A percentile compares a stretch with the other conserved stretches of the same genome.
Conservation (phyloP, 352 stramenopile genomes). For the Phytopythium sindhum region DNA sequence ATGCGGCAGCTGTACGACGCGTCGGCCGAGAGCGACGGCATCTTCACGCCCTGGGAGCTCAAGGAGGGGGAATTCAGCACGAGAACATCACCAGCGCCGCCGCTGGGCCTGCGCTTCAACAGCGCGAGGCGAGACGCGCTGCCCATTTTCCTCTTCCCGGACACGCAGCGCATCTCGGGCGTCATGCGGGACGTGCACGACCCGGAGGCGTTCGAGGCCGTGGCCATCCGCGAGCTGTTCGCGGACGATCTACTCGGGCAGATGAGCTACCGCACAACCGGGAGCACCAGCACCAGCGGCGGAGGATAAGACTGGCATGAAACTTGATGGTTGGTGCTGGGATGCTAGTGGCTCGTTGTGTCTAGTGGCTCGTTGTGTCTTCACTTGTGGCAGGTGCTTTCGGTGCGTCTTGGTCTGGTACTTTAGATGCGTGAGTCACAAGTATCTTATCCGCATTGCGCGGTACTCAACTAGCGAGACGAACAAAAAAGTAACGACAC, state of each 20-base stretch:
- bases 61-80: conserved; percentile 15
- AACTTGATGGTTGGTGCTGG: too few relatives aligned
- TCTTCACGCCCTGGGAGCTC: conserved; percentile 55
- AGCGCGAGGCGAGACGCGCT: conserved; percentile 43
- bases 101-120: conserved; percentile 41
- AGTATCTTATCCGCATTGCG: background rate
- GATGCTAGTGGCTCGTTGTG: too few relatives aligned
- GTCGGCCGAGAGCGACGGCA: conserved; percentile 53
- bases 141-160: conserved; percentile 66
- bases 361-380: too few relatives aligned
- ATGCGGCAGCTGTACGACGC: conserved; percentile 79
- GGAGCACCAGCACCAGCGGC: background rate
- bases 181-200: conserved; percentile 39
- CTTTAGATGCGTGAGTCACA: background rate
- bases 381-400: too few relatives aligned
- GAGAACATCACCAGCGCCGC: conserved; percentile 23
- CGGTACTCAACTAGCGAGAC: too few relatives aligned
- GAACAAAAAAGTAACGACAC: background rate
- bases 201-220: conserved; percentile 53
- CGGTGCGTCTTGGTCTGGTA: too few relatives aligned
- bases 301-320: background rate
- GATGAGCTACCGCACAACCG: conserved; percentile 20
- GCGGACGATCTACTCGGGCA: conserved; percentile 17
- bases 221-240: conserved; percentile 52
- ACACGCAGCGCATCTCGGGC: conserved; percentile 58